These are phyloP conservation scores for Bruguiera hainesii DNA, from an alignment of 441 rosid species.

Conservation along the genomic window DNA sequence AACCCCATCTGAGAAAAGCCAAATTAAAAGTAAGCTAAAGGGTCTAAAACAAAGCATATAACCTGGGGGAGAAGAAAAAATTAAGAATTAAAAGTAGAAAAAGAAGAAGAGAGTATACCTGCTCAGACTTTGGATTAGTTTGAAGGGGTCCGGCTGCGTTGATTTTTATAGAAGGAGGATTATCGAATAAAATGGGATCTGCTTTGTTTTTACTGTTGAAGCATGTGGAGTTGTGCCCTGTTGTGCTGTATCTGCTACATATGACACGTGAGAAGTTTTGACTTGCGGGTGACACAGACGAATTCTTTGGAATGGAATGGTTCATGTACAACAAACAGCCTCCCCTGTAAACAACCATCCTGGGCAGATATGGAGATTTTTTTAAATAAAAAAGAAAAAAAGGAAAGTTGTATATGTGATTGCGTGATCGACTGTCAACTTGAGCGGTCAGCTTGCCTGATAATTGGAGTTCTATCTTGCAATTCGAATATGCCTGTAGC, in stretches of 20 bases:
- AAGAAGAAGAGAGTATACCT: background rate
- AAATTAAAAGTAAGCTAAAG: background rate
- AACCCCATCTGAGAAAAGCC: background rate
- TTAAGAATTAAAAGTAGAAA: background rate
- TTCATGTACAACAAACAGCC: too few relatives aligned
- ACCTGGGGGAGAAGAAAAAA: background rate
- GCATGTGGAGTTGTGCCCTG: background rate
- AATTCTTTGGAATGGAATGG: too few relatives aligned
- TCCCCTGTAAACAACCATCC: too few relatives aligned
- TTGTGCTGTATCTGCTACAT: background rate
- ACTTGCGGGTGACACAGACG: background rate
- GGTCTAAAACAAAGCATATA: background rate
- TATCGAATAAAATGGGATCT: background rate
- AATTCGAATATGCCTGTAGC: too few relatives aligned
- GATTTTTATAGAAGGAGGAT: background rate
- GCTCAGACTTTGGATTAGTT: too few relatives aligned
- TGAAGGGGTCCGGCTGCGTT: background rate
- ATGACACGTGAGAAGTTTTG: slow-evolving; percentile 4
- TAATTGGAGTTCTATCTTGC: too few relatives aligned
- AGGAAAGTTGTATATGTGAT: too few relatives aligned
- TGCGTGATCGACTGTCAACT: too few relatives aligned
- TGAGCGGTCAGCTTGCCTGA: too few relatives aligned
- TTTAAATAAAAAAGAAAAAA: too few relatives aligned
- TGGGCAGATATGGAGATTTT: too few relatives aligned
- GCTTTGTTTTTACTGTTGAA: background rate